Base-by-base conservation (phyloP, 805 yeast genomes). In the Cyberlindnera xylosilytica region DNA sequence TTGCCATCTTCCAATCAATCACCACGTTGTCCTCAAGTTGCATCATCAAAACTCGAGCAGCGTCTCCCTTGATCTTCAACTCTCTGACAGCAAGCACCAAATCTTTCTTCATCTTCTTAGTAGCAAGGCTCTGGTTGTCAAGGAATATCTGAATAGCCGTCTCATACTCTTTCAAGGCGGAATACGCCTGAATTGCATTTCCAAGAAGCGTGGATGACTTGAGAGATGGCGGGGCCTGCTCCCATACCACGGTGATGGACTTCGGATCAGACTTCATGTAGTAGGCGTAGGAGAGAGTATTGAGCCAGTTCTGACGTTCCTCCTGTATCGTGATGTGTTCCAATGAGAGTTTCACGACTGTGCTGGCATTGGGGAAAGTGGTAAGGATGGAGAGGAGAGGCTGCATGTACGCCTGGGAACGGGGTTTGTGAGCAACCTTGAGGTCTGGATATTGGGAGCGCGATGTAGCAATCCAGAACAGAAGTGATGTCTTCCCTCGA, bases 111-210 rank as follows among this genome's bases (percentile, higher is more conserved):
- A 39, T 41, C 35, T 34, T 39, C 10, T n/a, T n/a, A 1, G 34
- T 41, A 18, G 31, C 39, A 6, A 49, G 33, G 4, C 10, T 4
- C 13, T 30, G 31, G 31, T 45, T 31, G 13, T 34, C 20, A 6
- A n/a, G 4, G 33, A 22, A 45, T 3, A 41, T 8, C 3, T 34
- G 23, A 15, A 45, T 17, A 2, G 52, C 49, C 8, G 9, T 17
- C 4, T 29, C 17, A 24, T 45, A 45, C 18, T 41, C 12, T 22
- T 32, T 35, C 28, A 28, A 19, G 4, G 41, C 23, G 4, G 46
- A 38, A n/a, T 37, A 39, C 7, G 52, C 49, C 34, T 33, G 46
- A n/a, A 49, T 42, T 2, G 47, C 22, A 18, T 45, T 46, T 4
- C 43, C 35, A 3, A 44, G 30, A 3, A 34, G 28, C 3, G 23